Evolutionary conservation across 75 land plant species (phyloP), one percentile per base, ranked within the genome.

Genomic region (Ceratopteris richardii): DNA sequence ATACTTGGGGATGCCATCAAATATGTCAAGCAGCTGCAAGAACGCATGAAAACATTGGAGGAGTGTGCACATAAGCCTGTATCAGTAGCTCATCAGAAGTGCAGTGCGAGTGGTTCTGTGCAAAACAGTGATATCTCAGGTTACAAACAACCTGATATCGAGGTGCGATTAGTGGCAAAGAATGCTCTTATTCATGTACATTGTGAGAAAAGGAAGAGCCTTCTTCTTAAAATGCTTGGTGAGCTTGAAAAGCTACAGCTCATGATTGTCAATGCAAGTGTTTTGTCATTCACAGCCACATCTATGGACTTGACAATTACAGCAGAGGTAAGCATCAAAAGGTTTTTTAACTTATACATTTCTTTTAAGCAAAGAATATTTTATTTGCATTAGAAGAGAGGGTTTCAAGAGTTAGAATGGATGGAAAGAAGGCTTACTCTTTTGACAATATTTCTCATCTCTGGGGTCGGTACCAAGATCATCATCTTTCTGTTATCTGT

Each of bases 201-300:
- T 50, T 81, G 87, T 47, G 77, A 81, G 66, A 84, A 66, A 31
- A 37, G 54, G 37, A 79, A 84, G 65, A 83, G 90, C 6, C 26
- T 68, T 16, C 51, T 69, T 9, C 77, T 69, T 16, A 72, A 77
- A 61, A 61, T 60, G 0, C 73, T 84, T 0, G 66, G 77, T 0
- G 88, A 87, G 63, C 78, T 91, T 16, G 92, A 83, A 70, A 79
- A 62, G 60, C 51, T 77, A 51, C 65, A 78, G n/a, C 60, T 87
- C 17, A 23, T 46, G 0, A 64, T 87, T 6, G 24, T 66, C 13
- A 77, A 72, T 55, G 77, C 74, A 28, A 83, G 65, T 54, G 73
- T 65, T 51, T 24, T 87, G 36, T 76, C 87, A 0, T 87, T 87
- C 68, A 69, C 78, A 18, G 67, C 57, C 29, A 73, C 72, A 14